Conservation (phyloP, 2,329 filamentous ascomycete genomes). For the Beauveria australis region DNA sequence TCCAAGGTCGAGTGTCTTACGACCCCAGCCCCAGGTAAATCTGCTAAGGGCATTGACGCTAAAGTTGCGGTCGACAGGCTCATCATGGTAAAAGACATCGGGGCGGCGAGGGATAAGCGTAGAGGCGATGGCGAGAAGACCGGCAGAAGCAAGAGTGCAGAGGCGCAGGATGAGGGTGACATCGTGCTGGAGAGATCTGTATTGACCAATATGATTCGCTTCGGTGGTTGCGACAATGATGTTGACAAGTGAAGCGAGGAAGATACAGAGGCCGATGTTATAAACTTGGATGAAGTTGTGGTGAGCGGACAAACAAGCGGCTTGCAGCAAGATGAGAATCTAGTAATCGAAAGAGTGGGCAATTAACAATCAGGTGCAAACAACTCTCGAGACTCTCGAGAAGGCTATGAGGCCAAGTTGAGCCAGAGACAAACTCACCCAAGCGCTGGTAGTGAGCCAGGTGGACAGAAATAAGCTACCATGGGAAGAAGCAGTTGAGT, state of each 20-base stretch:
- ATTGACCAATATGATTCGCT: constrained; percentile 27
- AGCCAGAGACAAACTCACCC: constrained; percentile 43
- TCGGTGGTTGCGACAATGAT: constrained; percentile 37
- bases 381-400: neutral
- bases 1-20: constrained; percentile 44
- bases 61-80: constrained; percentile 54
- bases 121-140: constrained; percentile 40
- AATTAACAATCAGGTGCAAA: neutral
- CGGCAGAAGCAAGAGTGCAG: constrained; percentile 34
- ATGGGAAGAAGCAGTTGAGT: constrained; percentile 29
- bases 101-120: constrained; percentile 58
- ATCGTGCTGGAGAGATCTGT: constrained; percentile 25
- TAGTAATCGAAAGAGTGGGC: constrained; percentile 18
- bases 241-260: constrained; percentile 39
- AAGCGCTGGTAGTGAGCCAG: constrained; percentile 53
- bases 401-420: neutral
- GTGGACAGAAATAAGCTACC: constrained; percentile 40
- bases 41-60: constrained; percentile 53
- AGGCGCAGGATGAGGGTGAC: constrained; percentile 37
- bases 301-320: constrained; percentile 38
- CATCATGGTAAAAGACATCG: constrained; percentile 51
- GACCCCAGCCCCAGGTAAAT: constrained; percentile 60
- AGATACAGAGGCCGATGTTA: constrained; percentile 43
- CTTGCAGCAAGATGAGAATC: constrained; percentile 45
- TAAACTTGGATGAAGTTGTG: constrained; percentile 45